A percentile compares a stretch with the other conserved stretches of the same genome.
Conservation (phyloP, 1,139 yeast genomes). For the Candida glucosophila region DNA sequence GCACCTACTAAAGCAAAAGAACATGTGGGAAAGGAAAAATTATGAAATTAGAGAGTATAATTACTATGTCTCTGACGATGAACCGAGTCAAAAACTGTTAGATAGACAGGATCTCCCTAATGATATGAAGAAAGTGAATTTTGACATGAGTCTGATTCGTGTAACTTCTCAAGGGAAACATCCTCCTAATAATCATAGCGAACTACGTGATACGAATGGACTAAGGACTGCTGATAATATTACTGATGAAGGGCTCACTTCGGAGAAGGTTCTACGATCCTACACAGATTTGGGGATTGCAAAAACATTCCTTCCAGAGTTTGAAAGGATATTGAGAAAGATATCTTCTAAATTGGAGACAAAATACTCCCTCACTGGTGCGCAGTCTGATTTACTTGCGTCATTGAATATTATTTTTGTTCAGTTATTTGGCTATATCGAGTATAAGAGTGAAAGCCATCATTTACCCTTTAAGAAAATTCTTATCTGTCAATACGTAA, state of each 20-base stretch:
- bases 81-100: conserved; percentile 24
- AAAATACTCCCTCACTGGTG: conserved; percentile 22
- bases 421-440: conserved; percentile 7
- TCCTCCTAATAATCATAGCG: too few relatives aligned
- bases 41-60: conserved; percentile 24
- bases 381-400: conserved; percentile 28
- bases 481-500: conserved; percentile 30
- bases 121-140: conserved; percentile 14
- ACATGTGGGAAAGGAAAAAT: conserved; percentile 35
- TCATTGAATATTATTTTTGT: conserved; percentile 25
- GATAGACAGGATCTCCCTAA: conserved; percentile 18
- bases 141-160: conserved; percentile 30
- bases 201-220: not conserved
- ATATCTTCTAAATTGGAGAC: conserved; percentile 28
- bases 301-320: conserved; percentile 20
- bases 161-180: not conserved
- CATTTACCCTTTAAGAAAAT: conserved; percentile 15
- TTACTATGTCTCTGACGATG: conserved; percentile 34
- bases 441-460: not conserved
- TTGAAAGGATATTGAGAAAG: conserved; percentile 24
- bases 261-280: too few relatives aligned
- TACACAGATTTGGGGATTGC: conserved; percentile 20
- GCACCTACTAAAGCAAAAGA: conserved; percentile 29
- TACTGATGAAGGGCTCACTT: too few relatives aligned
- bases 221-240: not conserved